A percentile compares a stretch with the other conserved stretches of the same genome.
These are phyloP conservation scores for Dalbergia cultrata DNA, from an alignment of 306 rosid species.

Conservation along the genomic window DNA sequence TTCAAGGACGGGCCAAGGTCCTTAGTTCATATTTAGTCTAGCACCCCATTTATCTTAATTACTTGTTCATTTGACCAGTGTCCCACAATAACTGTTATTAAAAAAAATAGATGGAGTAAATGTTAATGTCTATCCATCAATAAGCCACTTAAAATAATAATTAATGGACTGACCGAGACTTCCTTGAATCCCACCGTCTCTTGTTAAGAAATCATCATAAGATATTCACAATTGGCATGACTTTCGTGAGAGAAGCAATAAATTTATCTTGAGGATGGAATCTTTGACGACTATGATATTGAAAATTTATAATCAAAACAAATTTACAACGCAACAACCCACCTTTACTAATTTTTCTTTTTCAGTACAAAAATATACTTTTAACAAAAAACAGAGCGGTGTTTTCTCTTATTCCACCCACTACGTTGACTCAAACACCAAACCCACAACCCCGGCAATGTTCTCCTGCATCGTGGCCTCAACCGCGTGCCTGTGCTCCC, in stretches of 20 bases:
- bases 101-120: no score
- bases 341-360: slow-evolving; percentile 1
- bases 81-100: no score
- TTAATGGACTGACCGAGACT: not conserved
- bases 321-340: slow-evolving; percentile 56
- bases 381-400: not conserved
- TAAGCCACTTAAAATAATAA: no score
- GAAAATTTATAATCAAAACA: slow-evolving; percentile 32
- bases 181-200: slow-evolving; percentile 45
- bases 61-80: no score
- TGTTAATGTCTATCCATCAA: no score
- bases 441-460: slow-evolving; percentile 60
- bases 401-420: not conserved
- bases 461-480: slow-evolving; percentile 69
- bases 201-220: slow-evolving; percentile 17
- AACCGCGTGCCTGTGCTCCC: slow-evolving; percentile 79
- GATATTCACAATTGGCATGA: slow-evolving; percentile 8
- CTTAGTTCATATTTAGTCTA: no score
- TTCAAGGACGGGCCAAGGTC: no score
- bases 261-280: slow-evolving; percentile 41
- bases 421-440: slow-evolving; percentile 73
- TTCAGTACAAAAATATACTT: not conserved
- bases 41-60: no score
- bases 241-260: not conserved
- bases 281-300: slow-evolving; percentile 13